A percentile compares a stretch with the other conserved stretches of the same genome.
These are phyloP conservation scores for Paracoccidioides brasiliensis DNA, from an alignment of 2,329 filamentous ascomycete genomes.

Conservation along the genomic window DNA sequence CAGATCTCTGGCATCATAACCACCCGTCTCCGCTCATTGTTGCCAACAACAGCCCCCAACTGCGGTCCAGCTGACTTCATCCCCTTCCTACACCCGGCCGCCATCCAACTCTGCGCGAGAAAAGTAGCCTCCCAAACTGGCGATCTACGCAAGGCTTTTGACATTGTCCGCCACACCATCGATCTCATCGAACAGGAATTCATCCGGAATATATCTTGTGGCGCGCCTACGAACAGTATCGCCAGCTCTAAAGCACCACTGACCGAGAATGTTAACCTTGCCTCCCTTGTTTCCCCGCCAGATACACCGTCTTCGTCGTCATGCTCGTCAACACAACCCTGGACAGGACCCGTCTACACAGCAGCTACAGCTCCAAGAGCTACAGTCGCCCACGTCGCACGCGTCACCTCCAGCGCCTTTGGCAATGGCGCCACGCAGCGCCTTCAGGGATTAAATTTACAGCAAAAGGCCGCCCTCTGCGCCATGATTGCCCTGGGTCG, in stretches of 20 bases:
- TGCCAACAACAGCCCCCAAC: slow-evolving; percentile 38
- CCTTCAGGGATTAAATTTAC: slow-evolving; percentile 76
- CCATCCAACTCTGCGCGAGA: slow-evolving; percentile 84
- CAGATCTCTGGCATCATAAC: slow-evolving; percentile 85
- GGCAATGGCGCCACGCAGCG: slow-evolving; percentile 77
- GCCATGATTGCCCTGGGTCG: slow-evolving; percentile 78
- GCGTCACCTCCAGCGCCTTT: slow-evolving; percentile 78
- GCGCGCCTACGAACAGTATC: too few relatives aligned
- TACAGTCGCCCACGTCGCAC: slow-evolving; percentile 80
- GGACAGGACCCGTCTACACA: slow-evolving; percentile 43
- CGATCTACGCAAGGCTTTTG: slow-evolving; percentile 87
- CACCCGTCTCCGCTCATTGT: slow-evolving; percentile 62
- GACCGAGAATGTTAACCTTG: background rate
- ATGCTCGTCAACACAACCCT: slow-evolving; percentile 31
- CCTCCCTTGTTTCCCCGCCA: slow-evolving; percentile 46
- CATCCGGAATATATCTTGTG: too few relatives aligned
- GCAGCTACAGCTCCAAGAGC: slow-evolving; percentile 73
- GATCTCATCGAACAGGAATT: slow-evolving; percentile 73
- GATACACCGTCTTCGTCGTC: slow-evolving; percentile 69
- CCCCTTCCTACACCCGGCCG: slow-evolving; percentile 85
- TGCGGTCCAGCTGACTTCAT: slow-evolving; percentile 39
- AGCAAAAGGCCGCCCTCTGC: slow-evolving; percentile 92
- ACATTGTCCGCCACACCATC: slow-evolving; percentile 79
- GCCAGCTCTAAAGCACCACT: slow-evolving; percentile 24
- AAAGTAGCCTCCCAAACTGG: slow-evolving; percentile 92